phyloP scores from a whole-genome alignment of 257 asterid genomes.

The Solanum paucissectum region DNA sequence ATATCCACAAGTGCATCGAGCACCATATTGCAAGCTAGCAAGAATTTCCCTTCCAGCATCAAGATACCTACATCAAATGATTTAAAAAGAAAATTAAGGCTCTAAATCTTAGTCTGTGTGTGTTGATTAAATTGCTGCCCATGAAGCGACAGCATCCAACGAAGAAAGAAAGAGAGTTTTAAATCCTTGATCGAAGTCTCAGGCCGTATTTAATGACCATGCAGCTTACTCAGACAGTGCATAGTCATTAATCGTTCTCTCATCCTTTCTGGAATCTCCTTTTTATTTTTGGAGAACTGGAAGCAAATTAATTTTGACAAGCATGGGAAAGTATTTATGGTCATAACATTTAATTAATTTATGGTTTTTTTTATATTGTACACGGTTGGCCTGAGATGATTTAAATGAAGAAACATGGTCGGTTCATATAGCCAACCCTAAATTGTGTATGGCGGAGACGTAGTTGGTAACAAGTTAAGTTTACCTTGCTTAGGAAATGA shows the following conservation, averaged over 20 bases:
- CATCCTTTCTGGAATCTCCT: background rate
- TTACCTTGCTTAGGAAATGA: background rate
- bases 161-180: background rate
- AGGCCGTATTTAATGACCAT: background rate
- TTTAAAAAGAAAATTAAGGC: background rate
- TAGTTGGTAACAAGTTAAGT: background rate
- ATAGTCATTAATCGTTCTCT: background rate
- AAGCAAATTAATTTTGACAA: background rate
- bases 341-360: background rate
- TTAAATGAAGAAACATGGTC: background rate
- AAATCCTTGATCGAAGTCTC: background rate
- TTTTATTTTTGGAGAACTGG: background rate
- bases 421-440: background rate
- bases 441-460: background rate
- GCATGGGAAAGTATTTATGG: background rate
- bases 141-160: background rate
- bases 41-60: slow-evolving; percentile 97
- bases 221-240: background rate
- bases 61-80: slow-evolving; percentile 45
- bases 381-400: background rate
- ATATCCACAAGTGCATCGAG: slow-evolving; percentile 95
- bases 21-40: slow-evolving; percentile 83
- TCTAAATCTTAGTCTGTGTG: background rate
- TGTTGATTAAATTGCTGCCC: background rate
- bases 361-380: background rate